Evolutionary conservation across 345 rosid species (phyloP), one percentile per base, ranked within the genome.

Genomic region (Citrus glauca): DNA sequence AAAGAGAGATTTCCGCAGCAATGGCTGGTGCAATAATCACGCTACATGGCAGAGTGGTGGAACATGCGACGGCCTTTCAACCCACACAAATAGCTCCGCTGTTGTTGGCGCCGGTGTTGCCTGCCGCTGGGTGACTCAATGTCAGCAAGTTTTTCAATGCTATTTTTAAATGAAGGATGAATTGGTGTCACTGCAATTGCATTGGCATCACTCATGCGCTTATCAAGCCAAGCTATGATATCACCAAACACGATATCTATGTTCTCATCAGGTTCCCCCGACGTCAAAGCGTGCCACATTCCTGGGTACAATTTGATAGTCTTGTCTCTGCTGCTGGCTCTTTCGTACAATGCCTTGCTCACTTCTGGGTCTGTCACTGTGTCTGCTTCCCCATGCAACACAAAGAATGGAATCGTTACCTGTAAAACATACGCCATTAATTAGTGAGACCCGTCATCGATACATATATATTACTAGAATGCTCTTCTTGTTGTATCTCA

Each of bases 331-430:
- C 97, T 86, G 71, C 94, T 79, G 4, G 97, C 93, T 84, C 78
- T 86, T 82, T 79, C 89, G 19, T 89, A 92, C 85, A 96, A 78
- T 0, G 92, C 95, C 85, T 94, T 96, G 89, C 99, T 95, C 78
- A 91, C 86, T 88, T 94, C 99, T 22, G 99, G 99, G 70, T 94
- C 99, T 3, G 99, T 96, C 69, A 96, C 95, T 6, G 55, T 91
- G 77, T 96, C 99, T 7, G 95, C 97, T 72, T 96, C 98, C 2
- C 99, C 99, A n/a, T 96, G 99, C 68, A 96, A 57, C 4, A 96
- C 94, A 16, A 94, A 82, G 87, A 96, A 96, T 13, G 99, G 97
- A 2, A 96, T 38, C 2, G 79, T 91, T 61, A 92, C 91, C 98
- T 95, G 85, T 85, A 71, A 72, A 35, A 77, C 28, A 66, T 35